Evolutionary conservation across 2,329 filamentous ascomycete species (phyloP), one percentile per base, ranked within the genome.

Genomic region (Fusarium pseudonygamai): DNA sequence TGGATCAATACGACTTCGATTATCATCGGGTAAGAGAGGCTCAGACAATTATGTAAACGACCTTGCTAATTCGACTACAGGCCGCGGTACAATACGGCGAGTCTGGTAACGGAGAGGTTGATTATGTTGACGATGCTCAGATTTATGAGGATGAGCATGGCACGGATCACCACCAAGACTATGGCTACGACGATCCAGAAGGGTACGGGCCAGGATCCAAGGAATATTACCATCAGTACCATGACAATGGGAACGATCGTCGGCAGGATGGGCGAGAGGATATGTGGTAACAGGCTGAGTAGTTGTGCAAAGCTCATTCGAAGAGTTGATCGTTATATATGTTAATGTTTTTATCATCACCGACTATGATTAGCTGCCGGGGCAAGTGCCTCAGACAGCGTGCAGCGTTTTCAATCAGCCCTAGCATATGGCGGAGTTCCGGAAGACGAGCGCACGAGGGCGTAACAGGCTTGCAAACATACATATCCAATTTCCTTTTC

Each of bases 61-160:
- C 24, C 20, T 34, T 50, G 24, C 52, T 67, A 62, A 77, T 32
- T 52, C 7, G 45, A 56, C 6, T 40, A 1, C 47, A 87, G 85
- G 83, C 82, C 65, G 79, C 84, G 58, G 83, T 82, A 47, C 84
- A 87, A 73, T 87, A 87, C 68, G 84, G 82, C 28, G 85, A 87
- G 73, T 81, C 82, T 49, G 82, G 80, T 57, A 77, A 85, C 47
- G 82, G 81, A 32, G 83, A 85, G 60, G 82, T 85, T 32, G 86
- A 88, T 68, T 87, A 87, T 69, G 83, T 86, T 62, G 85, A 88
- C 71, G 85, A 87, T 69, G 85, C 85, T 67, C 86, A 87, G 69
- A 86, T 87, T 43, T 88, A 87, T 71, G 85, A 88, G 75, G 86
- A 88, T 70, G 85, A 86, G 63, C 85, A 87, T 64, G 82, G 82